These are phyloP conservation scores for Saraca asoca DNA, from an alignment of 331 rosid genomes.

Conservation along the genomic window DNA sequence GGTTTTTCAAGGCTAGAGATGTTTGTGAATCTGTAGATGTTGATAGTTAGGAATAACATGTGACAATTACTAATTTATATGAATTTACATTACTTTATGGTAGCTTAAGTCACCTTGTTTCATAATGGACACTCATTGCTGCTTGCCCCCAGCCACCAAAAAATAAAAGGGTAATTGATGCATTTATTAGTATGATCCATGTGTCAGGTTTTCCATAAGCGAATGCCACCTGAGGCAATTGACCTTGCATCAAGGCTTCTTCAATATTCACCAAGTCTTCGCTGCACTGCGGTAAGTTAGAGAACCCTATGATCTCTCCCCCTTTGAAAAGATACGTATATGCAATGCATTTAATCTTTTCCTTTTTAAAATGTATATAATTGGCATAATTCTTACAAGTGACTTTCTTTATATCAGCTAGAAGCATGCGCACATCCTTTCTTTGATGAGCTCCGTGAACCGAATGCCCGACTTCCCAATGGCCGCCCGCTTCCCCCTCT, in stretches of 20 bases:
- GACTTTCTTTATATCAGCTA: conserved; percentile 52
- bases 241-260: conserved; percentile 92
- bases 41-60: too few relatives aligned
- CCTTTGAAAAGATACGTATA: not conserved
- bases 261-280: conserved; percentile 88
- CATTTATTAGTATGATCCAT: conserved; percentile 23
- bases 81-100: too few relatives aligned
- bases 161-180: not conserved
- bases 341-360: not conserved
- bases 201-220: conserved; percentile 75
- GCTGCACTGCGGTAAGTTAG: conserved; percentile 85
- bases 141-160: too few relatives aligned
- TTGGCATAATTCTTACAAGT: conserved; percentile 20
- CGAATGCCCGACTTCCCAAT: conserved; percentile 79
- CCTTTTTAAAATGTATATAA: not conserved
- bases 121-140: too few relatives aligned
- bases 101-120: too few relatives aligned
- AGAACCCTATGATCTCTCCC: not conserved
- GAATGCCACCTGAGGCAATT: conserved; percentile 93
- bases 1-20: not conserved
- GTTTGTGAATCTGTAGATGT: too few relatives aligned
- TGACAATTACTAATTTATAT: too few relatives aligned
- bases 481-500: conserved; percentile 76
- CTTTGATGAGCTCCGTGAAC: conserved; percentile 84
- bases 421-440: conserved; percentile 88